These are phyloP conservation scores for Cutaneotrichosporon spelunceum DNA, from an alignment of 1,284 basidiomycete species.

Conservation along the genomic window DNA sequence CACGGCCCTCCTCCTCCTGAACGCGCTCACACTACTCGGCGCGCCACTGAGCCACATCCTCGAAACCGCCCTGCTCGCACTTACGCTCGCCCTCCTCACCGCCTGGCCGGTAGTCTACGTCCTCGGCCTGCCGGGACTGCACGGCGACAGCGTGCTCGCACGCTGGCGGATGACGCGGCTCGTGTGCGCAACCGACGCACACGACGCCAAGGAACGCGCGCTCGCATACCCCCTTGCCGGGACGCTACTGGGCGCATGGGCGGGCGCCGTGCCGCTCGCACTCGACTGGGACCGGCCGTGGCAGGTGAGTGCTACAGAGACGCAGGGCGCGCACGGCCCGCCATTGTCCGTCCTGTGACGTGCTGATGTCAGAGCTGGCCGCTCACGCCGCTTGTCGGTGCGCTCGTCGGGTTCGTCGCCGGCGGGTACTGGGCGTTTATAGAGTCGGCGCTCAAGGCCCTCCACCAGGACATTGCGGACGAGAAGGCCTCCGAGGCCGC, in stretches of 20 bases:
- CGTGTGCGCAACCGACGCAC: constrained; percentile 70
- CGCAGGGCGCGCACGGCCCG: background rate
- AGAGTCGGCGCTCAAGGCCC: constrained; percentile 52
- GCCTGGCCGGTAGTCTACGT: constrained; percentile 67
- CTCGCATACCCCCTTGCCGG: constrained; percentile 75
- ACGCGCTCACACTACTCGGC: constrained; percentile 65
- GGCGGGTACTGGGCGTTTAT: constrained; percentile 61
- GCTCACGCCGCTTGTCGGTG: constrained; percentile 63
- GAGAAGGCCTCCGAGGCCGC: constrained; percentile 17
- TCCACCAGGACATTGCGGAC: constrained; percentile 34
- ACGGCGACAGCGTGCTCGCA: constrained; percentile 37
- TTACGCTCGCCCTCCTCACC: constrained; percentile 66
- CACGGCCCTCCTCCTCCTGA: constrained; percentile 56
- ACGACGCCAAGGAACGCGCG: constrained; percentile 66
- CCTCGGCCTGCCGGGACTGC: constrained; percentile 61
- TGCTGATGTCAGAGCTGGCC: constrained; percentile 61
- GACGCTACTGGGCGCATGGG: constrained; percentile 70
- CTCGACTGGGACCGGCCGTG: constrained; percentile 94
- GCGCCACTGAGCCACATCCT: constrained; percentile 65
- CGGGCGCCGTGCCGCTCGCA: constrained; percentile 73
- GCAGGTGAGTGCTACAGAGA: constrained; percentile 81
- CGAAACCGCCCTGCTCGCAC: constrained; percentile 63
- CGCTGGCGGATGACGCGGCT: constrained; percentile 64
- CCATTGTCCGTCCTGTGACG: background rate
- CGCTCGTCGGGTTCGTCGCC: constrained; percentile 64